phyloP scores from a whole-genome alignment of 176 grass and related monocot species.

The Cocos nucifera region DNA sequence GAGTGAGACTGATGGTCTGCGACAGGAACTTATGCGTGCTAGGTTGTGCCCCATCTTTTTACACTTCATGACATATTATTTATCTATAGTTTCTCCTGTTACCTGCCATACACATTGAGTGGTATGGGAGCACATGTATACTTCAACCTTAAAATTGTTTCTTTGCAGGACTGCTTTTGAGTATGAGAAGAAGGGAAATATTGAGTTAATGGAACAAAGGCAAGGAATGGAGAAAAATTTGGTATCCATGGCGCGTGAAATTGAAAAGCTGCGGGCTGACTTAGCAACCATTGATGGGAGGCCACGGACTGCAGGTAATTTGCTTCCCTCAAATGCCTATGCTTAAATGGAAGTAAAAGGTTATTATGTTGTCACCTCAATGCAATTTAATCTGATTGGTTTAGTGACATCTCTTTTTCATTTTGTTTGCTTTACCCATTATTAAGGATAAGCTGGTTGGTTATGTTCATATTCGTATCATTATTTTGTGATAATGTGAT shows the following conservation, averaged over 20 bases:
- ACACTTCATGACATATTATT: too few relatives aligned
- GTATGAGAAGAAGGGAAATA: conserved; percentile 48
- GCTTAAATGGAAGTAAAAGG: too few relatives aligned
- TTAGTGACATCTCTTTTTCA: too few relatives aligned
- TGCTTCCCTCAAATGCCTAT: background rate
- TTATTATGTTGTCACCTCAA: too few relatives aligned
- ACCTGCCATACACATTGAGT: conserved; percentile 2
- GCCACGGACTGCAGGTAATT: conserved; percentile 20
- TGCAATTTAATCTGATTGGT: too few relatives aligned
- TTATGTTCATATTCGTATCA: too few relatives aligned
- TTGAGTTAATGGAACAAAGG: conserved; percentile 67
- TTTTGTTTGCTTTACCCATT: too few relatives aligned
- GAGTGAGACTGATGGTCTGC: conserved; percentile 42
- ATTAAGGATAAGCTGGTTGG: too few relatives aligned
- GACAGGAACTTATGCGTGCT: conserved; percentile 37
- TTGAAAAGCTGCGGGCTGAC: conserved; percentile 46
- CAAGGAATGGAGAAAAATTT: conserved; percentile 70
- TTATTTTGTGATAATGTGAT: too few relatives aligned
- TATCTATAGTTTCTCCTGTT: conserved; percentile 5
- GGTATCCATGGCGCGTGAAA: conserved; percentile 55
- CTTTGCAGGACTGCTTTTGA: conserved; percentile 34
- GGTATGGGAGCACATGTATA: conserved; percentile 4
- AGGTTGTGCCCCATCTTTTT: conserved; percentile 21
- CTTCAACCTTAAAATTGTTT: conserved; percentile 15
- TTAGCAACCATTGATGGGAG: conserved; percentile 39